Percentiles rank a stretch among this genome's conserved stretches.
These are phyloP conservation scores for Suillus variegatus DNA, from an alignment of 768 basidiomycete species.

Conservation along the genomic window DNA sequence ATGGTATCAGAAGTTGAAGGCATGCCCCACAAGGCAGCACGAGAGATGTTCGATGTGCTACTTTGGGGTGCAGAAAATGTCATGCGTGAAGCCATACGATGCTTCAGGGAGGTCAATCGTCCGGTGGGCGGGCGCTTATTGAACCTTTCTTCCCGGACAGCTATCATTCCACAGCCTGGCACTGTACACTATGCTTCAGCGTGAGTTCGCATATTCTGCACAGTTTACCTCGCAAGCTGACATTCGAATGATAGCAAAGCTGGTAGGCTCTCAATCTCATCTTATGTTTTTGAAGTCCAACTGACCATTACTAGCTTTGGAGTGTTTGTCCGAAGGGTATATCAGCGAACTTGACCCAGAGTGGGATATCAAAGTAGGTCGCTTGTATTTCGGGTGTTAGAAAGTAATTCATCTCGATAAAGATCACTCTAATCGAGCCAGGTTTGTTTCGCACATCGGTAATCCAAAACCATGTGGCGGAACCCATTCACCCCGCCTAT, in stretches of 20 bases:
- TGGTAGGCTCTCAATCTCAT: conserved; percentile 7
- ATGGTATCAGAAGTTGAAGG: conserved; percentile 64
- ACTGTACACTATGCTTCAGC: conserved; percentile 26
- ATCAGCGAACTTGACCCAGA: conserved; percentile 34
- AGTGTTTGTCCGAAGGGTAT: conserved; percentile 32
- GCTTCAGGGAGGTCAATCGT: conserved; percentile 39
- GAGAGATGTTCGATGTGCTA: conserved; percentile 49
- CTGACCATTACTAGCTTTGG: conserved; percentile 28
- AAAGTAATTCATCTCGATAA: not conserved
- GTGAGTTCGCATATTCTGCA: conserved; percentile 20
- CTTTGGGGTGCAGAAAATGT: conserved; percentile 36
- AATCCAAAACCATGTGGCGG: conserved; percentile 10
- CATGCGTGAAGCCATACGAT: conserved; percentile 32
- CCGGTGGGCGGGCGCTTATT: conserved; percentile 36
- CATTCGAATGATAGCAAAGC: conserved; percentile 20
- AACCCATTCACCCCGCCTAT: conserved; percentile 19
- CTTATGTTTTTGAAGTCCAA: not conserved
- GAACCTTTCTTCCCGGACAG: conserved; percentile 35
- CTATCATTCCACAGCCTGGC: conserved; percentile 21
- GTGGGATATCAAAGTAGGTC: conserved; percentile 37
- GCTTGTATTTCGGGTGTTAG: not conserved
- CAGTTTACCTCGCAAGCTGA: conserved; percentile 7
- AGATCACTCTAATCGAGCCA: conserved; percentile 26
- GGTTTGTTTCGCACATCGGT: conserved; percentile 27
- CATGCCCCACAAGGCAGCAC: conserved; percentile 81